These are phyloP conservation scores for Claviceps africana DNA, from an alignment of 2,329 filamentous ascomycete genomes.

Conservation along the genomic window DNA sequence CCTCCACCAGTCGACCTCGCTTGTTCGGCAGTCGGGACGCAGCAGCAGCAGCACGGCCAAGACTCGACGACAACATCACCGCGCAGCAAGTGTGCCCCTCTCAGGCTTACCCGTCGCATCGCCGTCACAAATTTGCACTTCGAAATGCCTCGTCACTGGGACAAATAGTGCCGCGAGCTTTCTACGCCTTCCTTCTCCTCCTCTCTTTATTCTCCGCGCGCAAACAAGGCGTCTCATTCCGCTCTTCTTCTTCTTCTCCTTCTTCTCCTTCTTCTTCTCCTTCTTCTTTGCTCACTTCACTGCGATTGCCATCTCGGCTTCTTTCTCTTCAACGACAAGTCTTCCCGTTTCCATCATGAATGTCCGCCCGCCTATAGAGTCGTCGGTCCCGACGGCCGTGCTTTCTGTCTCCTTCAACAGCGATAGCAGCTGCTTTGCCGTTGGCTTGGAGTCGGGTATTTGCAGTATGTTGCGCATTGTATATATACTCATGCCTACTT, in stretches of 20 bases:
- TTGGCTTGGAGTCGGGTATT: slow-evolving; percentile 76
- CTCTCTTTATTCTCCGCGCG: background rate
- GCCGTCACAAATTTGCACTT: background rate
- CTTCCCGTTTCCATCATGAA: slow-evolving; percentile 52
- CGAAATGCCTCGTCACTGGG: slow-evolving; percentile 1
- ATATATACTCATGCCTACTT: background rate
- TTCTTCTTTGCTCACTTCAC: background rate
- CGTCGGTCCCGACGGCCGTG: slow-evolving; percentile 57
- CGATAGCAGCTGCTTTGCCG: slow-evolving; percentile 72
- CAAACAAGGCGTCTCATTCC: background rate
- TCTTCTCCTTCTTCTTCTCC: background rate
- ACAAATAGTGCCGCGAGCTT: background rate
- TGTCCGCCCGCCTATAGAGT: slow-evolving; percentile 73
- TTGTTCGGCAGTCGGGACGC: background rate
- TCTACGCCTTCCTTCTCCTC: background rate
- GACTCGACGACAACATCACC: background rate
- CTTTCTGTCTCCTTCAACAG: slow-evolving; percentile 78
- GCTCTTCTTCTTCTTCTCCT: background rate
- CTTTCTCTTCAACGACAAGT: background rate
- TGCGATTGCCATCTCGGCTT: background rate
- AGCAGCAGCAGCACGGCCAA: background rate
- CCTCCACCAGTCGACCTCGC: background rate
- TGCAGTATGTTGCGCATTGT: slow-evolving; percentile 44
- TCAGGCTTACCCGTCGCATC: background rate
- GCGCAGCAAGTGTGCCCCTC: background rate